These are phyloP conservation scores for Cyathus striatus DNA, from an alignment of 768 basidiomycete genomes.

Conservation along the genomic window DNA sequence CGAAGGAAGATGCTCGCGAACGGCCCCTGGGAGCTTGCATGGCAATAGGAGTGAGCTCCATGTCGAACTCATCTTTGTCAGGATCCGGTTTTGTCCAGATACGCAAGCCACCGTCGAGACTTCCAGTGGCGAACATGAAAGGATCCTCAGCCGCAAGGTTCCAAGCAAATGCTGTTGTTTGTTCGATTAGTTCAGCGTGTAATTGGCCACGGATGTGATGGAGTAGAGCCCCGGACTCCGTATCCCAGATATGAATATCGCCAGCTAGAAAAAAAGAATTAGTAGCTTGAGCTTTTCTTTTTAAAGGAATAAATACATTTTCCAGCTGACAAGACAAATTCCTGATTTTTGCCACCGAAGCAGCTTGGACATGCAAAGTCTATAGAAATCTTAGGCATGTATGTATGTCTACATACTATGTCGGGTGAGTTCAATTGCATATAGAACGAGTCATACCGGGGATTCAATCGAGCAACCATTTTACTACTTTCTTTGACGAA, in stretches of 20 bases:
- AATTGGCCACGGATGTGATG: constrained; percentile 64
- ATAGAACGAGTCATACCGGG: constrained; percentile 22
- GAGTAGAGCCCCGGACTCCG: constrained; percentile 67
- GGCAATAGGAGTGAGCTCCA: background rate
- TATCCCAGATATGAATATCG: constrained; percentile 87
- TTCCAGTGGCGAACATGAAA: constrained; percentile 75
- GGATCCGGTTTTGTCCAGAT: constrained; percentile 55
- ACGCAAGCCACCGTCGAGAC: constrained; percentile 69
- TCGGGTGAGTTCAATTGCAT: background rate
- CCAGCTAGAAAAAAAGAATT: constrained; percentile 27
- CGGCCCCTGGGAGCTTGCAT: background rate
- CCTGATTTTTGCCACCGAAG: constrained; percentile 79
- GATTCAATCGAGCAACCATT: constrained; percentile 27
- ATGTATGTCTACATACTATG: constrained; percentile 55
- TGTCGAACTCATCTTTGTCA: background rate
- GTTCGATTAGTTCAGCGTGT: constrained; percentile 61
- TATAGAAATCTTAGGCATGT: constrained; percentile 60
- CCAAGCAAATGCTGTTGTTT: constrained; percentile 80
- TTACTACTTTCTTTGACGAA: constrained; percentile 43
- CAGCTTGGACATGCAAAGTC: constrained; percentile 81
- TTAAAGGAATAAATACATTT: constrained; percentile 58
- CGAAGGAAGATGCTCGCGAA: background rate
- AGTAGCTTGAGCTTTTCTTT: background rate
- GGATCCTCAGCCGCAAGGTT: constrained; percentile 60
- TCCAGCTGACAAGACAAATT: constrained; percentile 72